phyloP scores from a whole-genome alignment of 495 filamentous ascomycete species.

The Daldinia decipiens region DNA sequence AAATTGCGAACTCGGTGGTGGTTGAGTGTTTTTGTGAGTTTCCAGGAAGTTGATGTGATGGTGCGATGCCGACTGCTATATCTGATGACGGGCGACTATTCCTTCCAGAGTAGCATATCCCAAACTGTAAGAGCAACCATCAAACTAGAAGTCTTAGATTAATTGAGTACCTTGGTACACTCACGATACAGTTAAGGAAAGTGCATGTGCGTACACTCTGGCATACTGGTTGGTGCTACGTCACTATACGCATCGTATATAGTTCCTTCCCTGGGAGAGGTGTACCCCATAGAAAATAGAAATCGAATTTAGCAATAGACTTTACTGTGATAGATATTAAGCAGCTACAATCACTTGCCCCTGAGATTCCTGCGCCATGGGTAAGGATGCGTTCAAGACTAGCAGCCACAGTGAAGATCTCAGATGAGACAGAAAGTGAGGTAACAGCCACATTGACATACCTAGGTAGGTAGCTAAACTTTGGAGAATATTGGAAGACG shows the following conservation, averaged over 20 bases:
- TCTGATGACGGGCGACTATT: neutral
- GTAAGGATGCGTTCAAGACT: neutral
- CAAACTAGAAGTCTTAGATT: neutral
- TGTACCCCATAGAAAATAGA: neutral
- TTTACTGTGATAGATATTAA: neutral
- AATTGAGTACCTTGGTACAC: neutral
- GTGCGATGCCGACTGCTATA: neutral
- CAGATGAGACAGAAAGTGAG: neutral
- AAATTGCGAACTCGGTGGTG: no score
- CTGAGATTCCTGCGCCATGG: neutral
- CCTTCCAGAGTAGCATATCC: neutral
- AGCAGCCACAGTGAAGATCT: conserved; percentile 24
- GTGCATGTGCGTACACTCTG: neutral
- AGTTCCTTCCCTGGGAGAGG: neutral
- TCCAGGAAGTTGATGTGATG: neutral
- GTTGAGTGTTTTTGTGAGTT: neutral
- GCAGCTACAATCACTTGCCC: neutral
- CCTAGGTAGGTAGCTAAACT: no score
- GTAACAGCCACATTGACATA: neutral
- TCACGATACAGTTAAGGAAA: neutral
- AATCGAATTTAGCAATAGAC: neutral
- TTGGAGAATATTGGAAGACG: conserved; percentile 1
- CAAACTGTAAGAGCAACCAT: neutral
- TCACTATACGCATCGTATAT: neutral
- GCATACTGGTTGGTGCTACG: neutral